Conservation (phyloP, 108 stramenopile species). For the Cyclotella baltica region DNA sequence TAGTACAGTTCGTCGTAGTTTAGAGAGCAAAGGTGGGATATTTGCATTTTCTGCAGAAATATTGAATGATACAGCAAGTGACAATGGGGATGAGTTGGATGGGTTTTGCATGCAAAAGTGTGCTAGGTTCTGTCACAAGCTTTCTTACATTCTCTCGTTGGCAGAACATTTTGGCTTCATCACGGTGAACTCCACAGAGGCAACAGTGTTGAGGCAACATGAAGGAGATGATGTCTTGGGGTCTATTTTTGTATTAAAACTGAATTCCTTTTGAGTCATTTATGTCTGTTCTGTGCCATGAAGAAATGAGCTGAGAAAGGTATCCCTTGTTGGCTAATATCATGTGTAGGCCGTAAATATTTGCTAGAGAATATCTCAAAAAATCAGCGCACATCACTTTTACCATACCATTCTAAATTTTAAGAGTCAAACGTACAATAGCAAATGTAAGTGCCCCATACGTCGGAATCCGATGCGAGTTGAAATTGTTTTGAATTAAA, state of each 20-base stretch:
- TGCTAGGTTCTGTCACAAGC: slow-evolving; percentile 73
- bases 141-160: slow-evolving; percentile 54
- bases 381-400: no score
- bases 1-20: slow-evolving; percentile 32
- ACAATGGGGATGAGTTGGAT: slow-evolving; percentile 14
- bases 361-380: no score
- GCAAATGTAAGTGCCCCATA: no score
- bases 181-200: slow-evolving; percentile 27
- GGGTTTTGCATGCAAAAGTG: slow-evolving; percentile 60
- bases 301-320: not conserved
- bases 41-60: slow-evolving; percentile 74
- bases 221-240: slow-evolving; percentile 45
- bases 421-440: no score
- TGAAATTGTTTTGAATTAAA: not conserved
- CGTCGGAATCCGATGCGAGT: no score
- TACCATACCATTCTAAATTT: no score
- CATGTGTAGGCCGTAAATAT: no score
- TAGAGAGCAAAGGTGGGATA: slow-evolving; percentile 45
- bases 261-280: not conserved
- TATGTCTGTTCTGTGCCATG: not conserved
- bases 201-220: slow-evolving; percentile 45
- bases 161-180: slow-evolving; percentile 50
- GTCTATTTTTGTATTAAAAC: slow-evolving; percentile 25
- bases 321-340: no score
- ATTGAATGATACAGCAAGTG: slow-evolving; percentile 44